Conservation (phyloP, 495 filamentous ascomycete species). For the Penicillium manginii region DNA sequence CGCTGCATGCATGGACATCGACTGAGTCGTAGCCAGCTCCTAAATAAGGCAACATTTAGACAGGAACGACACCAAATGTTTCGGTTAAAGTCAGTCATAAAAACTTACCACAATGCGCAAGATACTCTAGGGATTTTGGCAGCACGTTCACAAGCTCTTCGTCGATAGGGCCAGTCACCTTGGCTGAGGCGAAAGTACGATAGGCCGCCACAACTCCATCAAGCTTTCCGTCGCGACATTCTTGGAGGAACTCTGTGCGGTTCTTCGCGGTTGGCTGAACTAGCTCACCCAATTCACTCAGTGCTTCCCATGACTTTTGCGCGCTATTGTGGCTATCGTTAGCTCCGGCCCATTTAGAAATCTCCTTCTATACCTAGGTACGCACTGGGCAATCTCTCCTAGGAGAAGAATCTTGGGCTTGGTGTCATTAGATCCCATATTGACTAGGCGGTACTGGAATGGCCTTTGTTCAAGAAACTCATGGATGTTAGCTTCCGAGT, state of each 20-base stretch:
- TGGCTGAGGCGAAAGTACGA: conserved; percentile 72
- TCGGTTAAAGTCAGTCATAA: background rate
- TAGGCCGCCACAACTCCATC: conserved; percentile 71
- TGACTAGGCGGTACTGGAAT: background rate
- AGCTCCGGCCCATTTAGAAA: background rate
- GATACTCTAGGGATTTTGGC: conserved; percentile 54
- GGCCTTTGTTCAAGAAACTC: background rate
- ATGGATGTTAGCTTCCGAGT: no score
- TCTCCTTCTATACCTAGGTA: conserved; percentile 11
- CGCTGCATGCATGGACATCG: conserved; percentile 70
- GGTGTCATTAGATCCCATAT: conserved; percentile 20
- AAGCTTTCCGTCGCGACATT: conserved; percentile 70
- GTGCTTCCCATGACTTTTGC: conserved; percentile 46
- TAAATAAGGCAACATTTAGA: conserved; percentile 19
- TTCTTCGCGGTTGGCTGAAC: conserved; percentile 53
- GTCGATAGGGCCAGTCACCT: conserved; percentile 70
- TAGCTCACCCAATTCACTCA: conserved; percentile 55
- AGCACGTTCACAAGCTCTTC: conserved; percentile 66
- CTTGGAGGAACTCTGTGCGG: conserved; percentile 70
- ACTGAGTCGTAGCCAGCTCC: conserved; percentile 85
- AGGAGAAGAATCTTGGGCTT: conserved; percentile 59
- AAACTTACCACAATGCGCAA: conserved; percentile 57
- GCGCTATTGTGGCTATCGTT: conserved; percentile 13
- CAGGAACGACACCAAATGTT: background rate
- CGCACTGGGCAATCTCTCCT: conserved; percentile 60